phyloP scores from a whole-genome alignment of 371 early-diverging fungal genomes.

The Mortierella sp. region DNA sequence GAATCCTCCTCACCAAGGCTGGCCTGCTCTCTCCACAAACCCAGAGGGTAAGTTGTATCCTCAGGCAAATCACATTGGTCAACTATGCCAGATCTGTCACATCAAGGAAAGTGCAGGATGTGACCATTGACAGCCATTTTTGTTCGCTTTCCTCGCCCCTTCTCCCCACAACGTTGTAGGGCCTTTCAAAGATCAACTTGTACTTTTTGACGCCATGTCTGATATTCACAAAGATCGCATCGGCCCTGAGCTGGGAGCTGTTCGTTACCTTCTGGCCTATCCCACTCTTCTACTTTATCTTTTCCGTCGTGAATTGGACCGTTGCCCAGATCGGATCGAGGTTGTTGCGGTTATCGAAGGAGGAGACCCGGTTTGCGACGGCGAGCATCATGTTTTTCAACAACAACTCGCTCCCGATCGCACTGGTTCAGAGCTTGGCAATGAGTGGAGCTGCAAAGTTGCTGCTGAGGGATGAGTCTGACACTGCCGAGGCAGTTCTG shows the following conservation, averaged over 20 bases:
- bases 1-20: constrained; percentile 60
- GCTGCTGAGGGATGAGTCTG: constrained; percentile 69
- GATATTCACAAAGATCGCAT: constrained; percentile 78
- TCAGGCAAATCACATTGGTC: not conserved
- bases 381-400: constrained; percentile 80
- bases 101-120: not conserved
- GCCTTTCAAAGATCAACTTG: constrained; percentile 76
- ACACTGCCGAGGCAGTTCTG: constrained; percentile 73
- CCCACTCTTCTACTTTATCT: constrained; percentile 71
- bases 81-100: not conserved
- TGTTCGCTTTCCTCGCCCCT: too few relatives aligned
- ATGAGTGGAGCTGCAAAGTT: constrained; percentile 72
- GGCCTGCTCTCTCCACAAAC: constrained; percentile 65
- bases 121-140: not conserved
- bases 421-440: constrained; percentile 77
- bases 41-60: constrained; percentile 63
- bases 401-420: constrained; percentile 82
- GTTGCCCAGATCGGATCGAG: constrained; percentile 63
- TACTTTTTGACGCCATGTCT: constrained; percentile 84
- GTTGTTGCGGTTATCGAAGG: constrained; percentile 57
- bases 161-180: constrained; percentile 53
- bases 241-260: constrained; percentile 68
- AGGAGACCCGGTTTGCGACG: constrained; percentile 71
- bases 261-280: constrained; percentile 80
- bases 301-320: constrained; percentile 63